phyloP scores from a whole-genome alignment of 31 red algal species.

The Bonnemaisonia californica region DNA sequence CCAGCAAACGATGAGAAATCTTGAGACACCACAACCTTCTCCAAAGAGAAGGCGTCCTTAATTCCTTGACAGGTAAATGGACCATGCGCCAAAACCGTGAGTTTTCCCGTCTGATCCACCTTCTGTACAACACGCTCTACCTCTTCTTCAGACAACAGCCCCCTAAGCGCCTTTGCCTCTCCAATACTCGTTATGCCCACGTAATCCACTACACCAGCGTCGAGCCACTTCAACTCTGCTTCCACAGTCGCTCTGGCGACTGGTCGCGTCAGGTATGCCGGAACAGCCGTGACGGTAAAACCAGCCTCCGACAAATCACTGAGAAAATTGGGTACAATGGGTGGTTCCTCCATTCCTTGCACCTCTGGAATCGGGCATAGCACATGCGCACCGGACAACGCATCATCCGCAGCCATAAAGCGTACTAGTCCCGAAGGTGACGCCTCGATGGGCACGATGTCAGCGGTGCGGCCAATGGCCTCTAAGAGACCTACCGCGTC shows the following conservation, averaged over 20 bases:
- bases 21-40: slow-evolving; percentile 20
- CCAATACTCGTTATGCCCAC: slow-evolving; percentile 32
- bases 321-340: slow-evolving; percentile 26
- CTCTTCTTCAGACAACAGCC: slow-evolving; percentile 18
- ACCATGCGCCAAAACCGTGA: slow-evolving; percentile 32
- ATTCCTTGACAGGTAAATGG: slow-evolving; percentile 36
- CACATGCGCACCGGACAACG: slow-evolving; percentile 9
- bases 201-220: slow-evolving; percentile 22
- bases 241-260: slow-evolving; percentile 7
- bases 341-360: slow-evolving; percentile 20
- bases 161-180: slow-evolving; percentile 47
- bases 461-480: slow-evolving; percentile 23
- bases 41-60: slow-evolving; percentile 21
- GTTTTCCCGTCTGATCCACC: slow-evolving; percentile 10
- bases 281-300: slow-evolving; percentile 29
- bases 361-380: slow-evolving; percentile 47
- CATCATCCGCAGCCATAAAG: slow-evolving; percentile 21
- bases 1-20: slow-evolving; percentile 48
- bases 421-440: slow-evolving; percentile 38
- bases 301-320: neutral
- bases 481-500: slow-evolving; percentile 17
- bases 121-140: neutral
- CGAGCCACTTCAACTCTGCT: slow-evolving; percentile 23
- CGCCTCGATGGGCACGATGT: slow-evolving; percentile 46
- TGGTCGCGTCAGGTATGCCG: slow-evolving; percentile 36